Base-by-base conservation (phyloP, 2,329 filamentous ascomycete species). In the Harringtonia lauricola region DNA sequence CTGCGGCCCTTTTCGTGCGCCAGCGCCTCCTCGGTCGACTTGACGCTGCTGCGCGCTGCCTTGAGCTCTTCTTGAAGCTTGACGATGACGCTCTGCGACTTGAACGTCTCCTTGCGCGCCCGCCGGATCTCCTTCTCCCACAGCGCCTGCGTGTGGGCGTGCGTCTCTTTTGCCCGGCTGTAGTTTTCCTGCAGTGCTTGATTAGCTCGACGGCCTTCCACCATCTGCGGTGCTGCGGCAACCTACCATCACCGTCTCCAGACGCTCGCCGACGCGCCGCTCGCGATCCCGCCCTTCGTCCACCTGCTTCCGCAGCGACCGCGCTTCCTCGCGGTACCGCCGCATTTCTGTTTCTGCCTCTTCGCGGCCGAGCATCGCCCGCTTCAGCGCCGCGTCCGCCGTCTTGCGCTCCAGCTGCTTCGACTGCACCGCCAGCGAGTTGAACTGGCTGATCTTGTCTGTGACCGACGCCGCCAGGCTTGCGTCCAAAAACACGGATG, bases 61-160 rank as follows among this genome's bases (percentile, higher is more conserved):
- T 86, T 86, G 50, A 85, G 69, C 54, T 86, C 81, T 53, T 86
- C 82, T 57, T 86, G 81, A n/a, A 82, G 58, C 57, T 84, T 84
- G 53, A 86, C 74, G 28, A 81, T 71, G 12, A 66, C 62, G 3
- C 81, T 84, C 52, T 84, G 80, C n/a, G 76, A 73, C 56, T 85
- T 86, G 69, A 85, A 86, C 3, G 78, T 79, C 53, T 86, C 83
- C 53, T 86, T 86, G 40, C 80, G 70, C 10, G 76, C 72, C 44
- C 77, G 71, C 43, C 81, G 73, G 36, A 85, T 79, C 58, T 86
- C 82, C 57, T 86, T 86, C 54, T 86, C 82, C 74, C 81, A 86
- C 10, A 83, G 61, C 18, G 75, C 64, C 59, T 81, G 75, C 10
- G 77, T 79, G 56, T 82, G 77, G 33, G 74, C 71, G 52, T 82